Evolutionary conservation across 225 moss, liverwort and hornwort genomes (phyloP), one percentile per base, ranked within the genome.

Genomic region (Anthoceros angustus): DNA sequence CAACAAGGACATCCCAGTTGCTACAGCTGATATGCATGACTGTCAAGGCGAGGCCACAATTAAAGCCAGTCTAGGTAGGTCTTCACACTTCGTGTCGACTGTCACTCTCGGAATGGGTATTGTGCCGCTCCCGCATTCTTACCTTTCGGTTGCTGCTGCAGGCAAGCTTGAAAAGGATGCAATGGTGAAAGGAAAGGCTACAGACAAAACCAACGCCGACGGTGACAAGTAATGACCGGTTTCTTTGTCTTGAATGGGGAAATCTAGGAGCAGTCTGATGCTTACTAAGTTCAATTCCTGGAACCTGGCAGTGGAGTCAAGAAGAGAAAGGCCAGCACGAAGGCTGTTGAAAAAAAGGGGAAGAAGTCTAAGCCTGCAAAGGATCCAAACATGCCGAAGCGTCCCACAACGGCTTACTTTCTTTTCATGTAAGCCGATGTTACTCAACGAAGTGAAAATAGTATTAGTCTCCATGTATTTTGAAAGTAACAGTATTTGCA

Each of bases 351-450:
- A 60, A 80, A 73, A 65, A 49, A 25, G 5, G 18, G 2, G 18
- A 48, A 48, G 46, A 48, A 18, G 5, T 6, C 46, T 2, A 48
- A 48, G 46, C 46, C 3, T 11, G 42, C 41, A 3, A 84, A 81
- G 72, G 84, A 84, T 10, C 84, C 84, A 12, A 81, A 84, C 26
- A 80, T 73, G 14, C 84, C 84, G 0, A 84, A 81, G 74, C 71
- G 84, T 14, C 79, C 81, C 16, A 63, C 78, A 0, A 76, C 84
- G 15, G 79, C 72, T 45, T 84, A 80, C 74, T 75, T 81, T 55
- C 67, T 84, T 49, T 84, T 84, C 63, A 78, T 84, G 84, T 84
- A 40, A 66, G 38, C 32, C 32, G 4, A 32, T 32, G 32, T 32
- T 32, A 1, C 4, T 32, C 1, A 32, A 43, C 40, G 0, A 18